Evolutionary conservation across 352 stramenopile genomes (phyloP).

Genomic region (Globisporangium solare): DNA sequence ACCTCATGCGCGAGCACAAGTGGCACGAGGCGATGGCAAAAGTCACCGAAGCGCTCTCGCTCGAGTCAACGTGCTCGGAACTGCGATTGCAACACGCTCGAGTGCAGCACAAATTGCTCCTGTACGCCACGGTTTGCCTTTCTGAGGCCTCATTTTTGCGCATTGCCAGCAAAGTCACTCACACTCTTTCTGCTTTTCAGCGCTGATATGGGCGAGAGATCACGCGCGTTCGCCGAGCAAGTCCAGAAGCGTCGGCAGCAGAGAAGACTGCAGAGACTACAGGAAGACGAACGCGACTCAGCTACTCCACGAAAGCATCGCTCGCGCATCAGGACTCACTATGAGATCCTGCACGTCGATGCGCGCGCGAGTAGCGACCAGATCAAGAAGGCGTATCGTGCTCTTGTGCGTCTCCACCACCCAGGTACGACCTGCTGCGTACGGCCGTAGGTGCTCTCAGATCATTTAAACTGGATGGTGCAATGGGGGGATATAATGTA

Average conservation of each 20-base stretch:
- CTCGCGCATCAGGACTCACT: neutral
- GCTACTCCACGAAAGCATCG: no score
- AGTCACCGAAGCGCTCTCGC: slow-evolving; percentile 2
- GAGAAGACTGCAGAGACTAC: no score
- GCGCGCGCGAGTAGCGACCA: slow-evolving; percentile 1
- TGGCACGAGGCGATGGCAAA: slow-evolving; percentile 1
- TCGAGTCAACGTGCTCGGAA: neutral
- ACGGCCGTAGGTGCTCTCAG: no score
- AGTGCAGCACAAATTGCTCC: neutral
- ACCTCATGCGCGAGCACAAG: neutral
- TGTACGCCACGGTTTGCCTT: neutral
- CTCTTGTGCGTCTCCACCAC: slow-evolving; percentile 1
- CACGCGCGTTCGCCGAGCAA: no score
- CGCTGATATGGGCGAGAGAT: no score
- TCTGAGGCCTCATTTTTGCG: no score
- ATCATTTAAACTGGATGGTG: no score
- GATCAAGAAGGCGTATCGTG: slow-evolving; percentile 4
- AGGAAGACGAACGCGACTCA: no score
- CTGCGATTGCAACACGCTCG: neutral
- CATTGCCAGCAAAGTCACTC: no score
- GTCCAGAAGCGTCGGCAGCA: no score
- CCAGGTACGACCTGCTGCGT: neutral
- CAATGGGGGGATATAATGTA: neutral
- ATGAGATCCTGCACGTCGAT: slow-evolving; percentile 1
- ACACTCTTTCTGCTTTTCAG: no score